Evolutionary conservation across 2,329 filamentous ascomycete species (phyloP), one percentile per base, ranked within the genome.

Genomic region (Alternaria sp.): DNA sequence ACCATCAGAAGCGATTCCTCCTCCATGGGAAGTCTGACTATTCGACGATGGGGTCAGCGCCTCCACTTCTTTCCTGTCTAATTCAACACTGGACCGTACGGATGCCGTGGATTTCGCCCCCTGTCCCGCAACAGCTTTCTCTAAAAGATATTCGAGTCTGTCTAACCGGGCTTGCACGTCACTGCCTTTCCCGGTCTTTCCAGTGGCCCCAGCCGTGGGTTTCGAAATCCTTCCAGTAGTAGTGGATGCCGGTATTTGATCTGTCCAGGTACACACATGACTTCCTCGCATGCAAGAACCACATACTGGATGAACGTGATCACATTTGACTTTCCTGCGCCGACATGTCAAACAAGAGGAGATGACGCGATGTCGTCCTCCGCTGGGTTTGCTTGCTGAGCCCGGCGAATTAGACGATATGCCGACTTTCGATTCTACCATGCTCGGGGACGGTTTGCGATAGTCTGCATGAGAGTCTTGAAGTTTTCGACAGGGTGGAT

Each of bases 281-380:
- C 71, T 79, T 15, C 78, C 78, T 56, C 78, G 72, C 14, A 71
- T 71, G 65, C 79, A 80, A 43, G 79, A 78, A 25, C 78, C 77
- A 61, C 79, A 80, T 7, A 78, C 62, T 11, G 79, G 78, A 69
- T 80, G 78, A 43, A 69, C 73, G 65, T 80, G 79, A 46, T 80
- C 79, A 63, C 79, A 80, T 58, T 75, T 75, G 47, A 80, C 79
- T 64, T 80, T 80, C 60, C 79, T 70, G 45, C 78, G 73, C 14
- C 79, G 69, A 60, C 79, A 80, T 8, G 79, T 80, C 46, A 80
- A 67, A 60, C 78, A 80, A 20, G 78, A 80, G 18, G 77, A 75
- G 50, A 80, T 80, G 49, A 78, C 69, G 62, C 78, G 73, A 61
- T 78, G 77, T 44, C 78, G 75, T 30, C 76, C 76, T 30, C 73